phyloP scores from a whole-genome alignment of 2,329 filamentous ascomycete genomes.

The Venturia nashicola region DNA sequence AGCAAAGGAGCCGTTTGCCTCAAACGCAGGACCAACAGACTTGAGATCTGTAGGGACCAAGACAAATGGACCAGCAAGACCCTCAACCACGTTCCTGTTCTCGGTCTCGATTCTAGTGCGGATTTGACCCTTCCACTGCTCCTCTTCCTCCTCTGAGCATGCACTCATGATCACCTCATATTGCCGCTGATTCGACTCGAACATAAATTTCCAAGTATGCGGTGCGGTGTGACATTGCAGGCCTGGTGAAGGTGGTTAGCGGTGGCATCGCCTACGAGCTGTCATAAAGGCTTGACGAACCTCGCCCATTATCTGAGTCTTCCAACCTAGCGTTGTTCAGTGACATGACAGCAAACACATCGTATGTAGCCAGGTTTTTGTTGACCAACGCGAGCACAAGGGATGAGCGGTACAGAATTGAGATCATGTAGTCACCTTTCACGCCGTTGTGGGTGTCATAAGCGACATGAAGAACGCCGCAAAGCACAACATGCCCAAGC shows the following conservation, averaged over 20 bases:
- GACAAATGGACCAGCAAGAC: slow-evolving; percentile 27
- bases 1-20: slow-evolving; percentile 52
- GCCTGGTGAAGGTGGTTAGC: slow-evolving; percentile 38
- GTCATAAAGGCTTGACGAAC: slow-evolving; percentile 20
- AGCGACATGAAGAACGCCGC: slow-evolving; percentile 70
- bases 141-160: slow-evolving; percentile 68
- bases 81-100: slow-evolving; percentile 37
- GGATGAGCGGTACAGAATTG: slow-evolving; percentile 69
- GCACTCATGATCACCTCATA: slow-evolving; percentile 83
- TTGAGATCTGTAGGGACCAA: slow-evolving; percentile 55
- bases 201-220: slow-evolving; percentile 85
- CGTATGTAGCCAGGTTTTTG: slow-evolving; percentile 55
- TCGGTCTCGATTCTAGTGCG: slow-evolving; percentile 38
- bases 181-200: slow-evolving; percentile 62
- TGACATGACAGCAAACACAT: slow-evolving; percentile 61
- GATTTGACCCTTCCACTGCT: slow-evolving; percentile 65
- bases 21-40: slow-evolving; percentile 62
- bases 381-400: slow-evolving; percentile 61
- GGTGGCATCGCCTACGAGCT: slow-evolving; percentile 9
- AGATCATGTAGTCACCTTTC: slow-evolving; percentile 72
- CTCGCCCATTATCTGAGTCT: slow-evolving; percentile 62
- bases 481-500: slow-evolving; percentile 69
- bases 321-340: slow-evolving; percentile 55
- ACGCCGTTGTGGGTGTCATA: slow-evolving; percentile 61
- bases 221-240: slow-evolving; percentile 77